Base-by-base conservation (phyloP, 805 yeast species). In the Myxozyma nipponensis region DNA sequence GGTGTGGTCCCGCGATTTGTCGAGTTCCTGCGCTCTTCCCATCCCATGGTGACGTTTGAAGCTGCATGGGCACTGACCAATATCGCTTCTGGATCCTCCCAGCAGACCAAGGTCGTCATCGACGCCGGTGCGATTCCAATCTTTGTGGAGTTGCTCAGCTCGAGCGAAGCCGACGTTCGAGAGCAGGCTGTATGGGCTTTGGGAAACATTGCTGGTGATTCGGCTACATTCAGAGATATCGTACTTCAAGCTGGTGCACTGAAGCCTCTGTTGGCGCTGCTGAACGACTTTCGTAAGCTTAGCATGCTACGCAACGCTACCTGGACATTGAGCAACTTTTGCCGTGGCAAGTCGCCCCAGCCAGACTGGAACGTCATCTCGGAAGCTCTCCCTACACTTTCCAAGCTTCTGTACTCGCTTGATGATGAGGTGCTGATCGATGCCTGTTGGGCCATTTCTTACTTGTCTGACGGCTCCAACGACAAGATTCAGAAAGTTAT, bases 41-140 rank as follows among this genome's bases (percentile, higher is more conserved):
- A 86, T 60, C 89, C 86, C 63, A 81, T 86, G 76, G 77, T 93
- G 62, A 98, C 91, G 72, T 79, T 93, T 63, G 98, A 93, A 74
- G 96, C 98, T 10, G 97, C 98, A 6, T 93, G 98, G 98, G 98
- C 98, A n/a, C 78, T 93, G 61, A 93, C 98, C 44, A 93, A 93
- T 68, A 91, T 93, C 68, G 98, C 98, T 21, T 87, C 96, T 3
- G 98, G 98, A 57, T 75, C 84, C 45, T 81, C 95, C 38, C 84
- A 81, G 42, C 98, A 93, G 71, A 93, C 98, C 19, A 79, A 78
- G 62, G 83, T 83, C 39, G 98, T 93, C 48, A 93, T 93, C 49
- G 91, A 89, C 56, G 83, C 91, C 3, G 95, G 91, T 46, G 98
- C 98, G 0, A 95, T 93, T 39, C 98, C 98, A 18, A 73, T 82